phyloP scores from a whole-genome alignment of 306 rosid genomes.

The Lagenaria siceraria region DNA sequence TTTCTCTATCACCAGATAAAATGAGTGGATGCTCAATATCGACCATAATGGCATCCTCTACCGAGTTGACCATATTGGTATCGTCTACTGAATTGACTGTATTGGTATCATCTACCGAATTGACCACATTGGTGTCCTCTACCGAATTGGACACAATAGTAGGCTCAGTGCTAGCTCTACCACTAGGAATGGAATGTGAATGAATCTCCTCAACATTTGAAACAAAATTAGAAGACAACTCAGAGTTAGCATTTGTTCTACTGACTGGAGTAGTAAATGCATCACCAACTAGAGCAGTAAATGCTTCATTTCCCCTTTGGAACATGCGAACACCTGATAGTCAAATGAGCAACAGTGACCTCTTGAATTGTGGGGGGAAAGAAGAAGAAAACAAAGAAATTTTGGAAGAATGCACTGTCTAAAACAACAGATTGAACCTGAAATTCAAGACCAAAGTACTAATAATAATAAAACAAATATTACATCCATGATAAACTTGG shows the following conservation, averaged over 20 bases:
- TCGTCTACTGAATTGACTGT: constrained; percentile 20
- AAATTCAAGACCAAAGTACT: background rate
- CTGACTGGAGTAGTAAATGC: constrained; percentile 14
- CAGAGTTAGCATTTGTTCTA: constrained; percentile 29
- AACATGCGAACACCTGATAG: constrained; percentile 17
- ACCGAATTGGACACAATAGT: constrained; percentile 18
- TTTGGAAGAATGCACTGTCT: background rate
- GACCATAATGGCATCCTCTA: constrained; percentile 17
- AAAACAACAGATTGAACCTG: background rate
- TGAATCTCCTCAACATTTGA: constrained; percentile 21
- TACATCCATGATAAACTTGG: background rate
- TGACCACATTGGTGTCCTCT: constrained; percentile 19
- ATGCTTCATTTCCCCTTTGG: constrained; percentile 20
- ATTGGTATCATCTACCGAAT: constrained; percentile 10
- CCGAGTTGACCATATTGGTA: constrained; percentile 17
- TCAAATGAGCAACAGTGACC: constrained; percentile 30
- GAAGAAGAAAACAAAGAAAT: background rate
- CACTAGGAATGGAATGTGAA: constrained; percentile 13
- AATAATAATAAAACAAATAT: background rate
- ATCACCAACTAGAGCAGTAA: constrained; percentile 14
- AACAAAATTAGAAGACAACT: constrained; percentile 17
- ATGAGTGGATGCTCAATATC: constrained; percentile 33
- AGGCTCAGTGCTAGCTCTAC: constrained; percentile 19
- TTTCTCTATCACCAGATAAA: constrained; percentile 36
- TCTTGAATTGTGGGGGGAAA: background rate